Conservation (phyloP, 371 early-diverging fungal genomes). For the Lichtheimia ramosa region DNA sequence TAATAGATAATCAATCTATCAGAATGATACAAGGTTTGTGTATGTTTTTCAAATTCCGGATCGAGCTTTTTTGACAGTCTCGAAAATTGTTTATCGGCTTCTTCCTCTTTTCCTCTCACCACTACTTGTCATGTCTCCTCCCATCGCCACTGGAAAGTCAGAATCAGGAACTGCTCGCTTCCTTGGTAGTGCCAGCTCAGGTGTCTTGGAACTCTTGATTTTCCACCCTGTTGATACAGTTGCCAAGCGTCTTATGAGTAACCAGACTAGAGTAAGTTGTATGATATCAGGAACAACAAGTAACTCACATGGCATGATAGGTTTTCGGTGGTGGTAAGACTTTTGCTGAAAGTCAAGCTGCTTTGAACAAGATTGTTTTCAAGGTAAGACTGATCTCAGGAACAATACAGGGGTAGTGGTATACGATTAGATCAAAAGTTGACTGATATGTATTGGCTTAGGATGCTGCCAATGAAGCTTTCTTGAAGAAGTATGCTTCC, state of each 20-base stretch:
- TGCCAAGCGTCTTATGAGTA: constrained; percentile 97
- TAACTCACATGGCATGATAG: constrained; percentile 24
- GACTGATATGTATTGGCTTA: constrained; percentile 24
- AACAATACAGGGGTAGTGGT: background rate
- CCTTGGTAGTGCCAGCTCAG: constrained; percentile 89
- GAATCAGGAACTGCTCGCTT: constrained; percentile 86
- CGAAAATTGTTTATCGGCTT: background rate
- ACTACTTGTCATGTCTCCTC: constrained; percentile 8
- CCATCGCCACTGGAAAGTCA: constrained; percentile 58
- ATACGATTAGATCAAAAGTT: background rate
- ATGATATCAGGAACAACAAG: background rate
- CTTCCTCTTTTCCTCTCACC: background rate
- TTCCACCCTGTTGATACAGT: constrained; percentile 99
- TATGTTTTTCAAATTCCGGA: too few relatives aligned
- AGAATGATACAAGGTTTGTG: too few relatives aligned
- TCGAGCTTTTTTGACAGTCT: background rate
- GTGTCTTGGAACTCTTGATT: constrained; percentile 89
- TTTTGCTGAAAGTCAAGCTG: constrained; percentile 57
- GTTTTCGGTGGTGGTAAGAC: constrained; percentile 63
- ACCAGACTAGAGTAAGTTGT: constrained; percentile 72
- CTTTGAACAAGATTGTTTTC: constrained; percentile 80
- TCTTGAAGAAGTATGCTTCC: constrained; percentile 83
- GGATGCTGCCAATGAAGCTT: constrained; percentile 77
- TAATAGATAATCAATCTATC: too few relatives aligned
- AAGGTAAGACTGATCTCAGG: constrained; percentile 47